Evolutionary conservation across 768 basidiomycete species (phyloP).

Genomic region (Candolleomyces aberdarensis): DNA sequence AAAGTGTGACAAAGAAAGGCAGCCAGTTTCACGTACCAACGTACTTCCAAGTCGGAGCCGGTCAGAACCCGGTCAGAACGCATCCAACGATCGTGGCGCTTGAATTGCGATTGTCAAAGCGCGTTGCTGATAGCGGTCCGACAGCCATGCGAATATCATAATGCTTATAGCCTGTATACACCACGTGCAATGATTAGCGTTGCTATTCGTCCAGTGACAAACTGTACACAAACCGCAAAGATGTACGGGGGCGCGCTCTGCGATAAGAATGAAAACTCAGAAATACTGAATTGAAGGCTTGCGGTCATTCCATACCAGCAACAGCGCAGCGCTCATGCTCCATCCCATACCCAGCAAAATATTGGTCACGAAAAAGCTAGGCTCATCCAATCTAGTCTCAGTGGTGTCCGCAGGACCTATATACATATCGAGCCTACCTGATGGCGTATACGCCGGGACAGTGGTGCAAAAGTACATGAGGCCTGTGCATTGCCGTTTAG

Average conservation of each 20-base stretch:
- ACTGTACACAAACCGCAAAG: conserved; percentile 36
- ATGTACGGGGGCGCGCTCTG: conserved; percentile 50
- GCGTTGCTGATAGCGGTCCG: conserved; percentile 42
- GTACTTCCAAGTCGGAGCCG: conserved; percentile 36
- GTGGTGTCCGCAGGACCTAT: neutral
- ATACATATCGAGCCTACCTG: conserved; percentile 28
- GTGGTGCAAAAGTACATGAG: conserved; percentile 51
- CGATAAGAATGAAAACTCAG: neutral
- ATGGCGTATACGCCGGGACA: conserved; percentile 49
- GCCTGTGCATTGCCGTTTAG: conserved; percentile 19
- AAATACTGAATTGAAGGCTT: too few relatives aligned
- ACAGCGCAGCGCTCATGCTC: conserved; percentile 37
- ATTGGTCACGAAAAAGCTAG: conserved; percentile 43
- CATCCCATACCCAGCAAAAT: conserved; percentile 50
- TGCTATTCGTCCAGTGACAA: conserved; percentile 3
- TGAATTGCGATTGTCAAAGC: conserved; percentile 42
- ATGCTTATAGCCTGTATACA: conserved; percentile 32
- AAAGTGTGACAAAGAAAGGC: conserved; percentile 1
- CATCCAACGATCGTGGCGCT: conserved; percentile 40
- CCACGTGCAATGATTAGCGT: conserved; percentile 5
- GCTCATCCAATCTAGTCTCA: conserved; percentile 1
- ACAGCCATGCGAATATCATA: conserved; percentile 43
- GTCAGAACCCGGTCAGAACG: conserved; percentile 36
- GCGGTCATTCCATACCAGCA: conserved; percentile 29
- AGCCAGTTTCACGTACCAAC: conserved; percentile 27